These are phyloP conservation scores for Penicillium silybi DNA, from an alignment of 495 filamentous ascomycete species.

Conservation along the genomic window DNA sequence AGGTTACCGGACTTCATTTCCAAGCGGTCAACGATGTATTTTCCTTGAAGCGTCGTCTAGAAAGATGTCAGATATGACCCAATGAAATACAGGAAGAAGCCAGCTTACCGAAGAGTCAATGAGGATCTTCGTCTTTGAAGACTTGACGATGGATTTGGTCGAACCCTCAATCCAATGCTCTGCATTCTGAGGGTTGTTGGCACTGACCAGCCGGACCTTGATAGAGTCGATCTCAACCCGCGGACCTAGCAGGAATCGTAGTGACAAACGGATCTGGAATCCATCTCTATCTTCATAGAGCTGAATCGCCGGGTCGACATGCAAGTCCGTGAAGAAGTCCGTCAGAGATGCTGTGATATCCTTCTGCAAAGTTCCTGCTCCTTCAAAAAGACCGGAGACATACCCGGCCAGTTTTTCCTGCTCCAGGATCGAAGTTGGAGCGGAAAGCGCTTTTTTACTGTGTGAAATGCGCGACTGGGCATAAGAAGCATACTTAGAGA, in stretches of 20 bases:
- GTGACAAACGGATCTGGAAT: conserved; percentile 65
- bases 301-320: conserved; percentile 63
- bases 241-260: conserved; percentile 71
- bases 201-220: conserved; percentile 58
- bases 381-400: conserved; percentile 60
- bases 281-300: conserved; percentile 73
- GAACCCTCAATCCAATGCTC: conserved; percentile 43
- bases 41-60: conserved; percentile 64
- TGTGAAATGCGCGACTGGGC: conserved; percentile 31
- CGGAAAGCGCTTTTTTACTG: conserved; percentile 32
- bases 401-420: conserved; percentile 58
- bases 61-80: conserved; percentile 20
- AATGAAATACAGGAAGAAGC: background rate
- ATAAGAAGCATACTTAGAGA: conserved; percentile 63
- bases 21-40: conserved; percentile 72
- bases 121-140: conserved; percentile 34
- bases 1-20: conserved; percentile 66
- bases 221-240: conserved; percentile 63
- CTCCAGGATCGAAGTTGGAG: conserved; percentile 36
- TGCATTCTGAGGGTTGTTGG: conserved; percentile 27
- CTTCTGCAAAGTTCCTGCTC: conserved; percentile 59
- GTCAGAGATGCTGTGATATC: conserved; percentile 64
- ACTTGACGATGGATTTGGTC: conserved; percentile 32
- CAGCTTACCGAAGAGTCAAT: conserved; percentile 38
- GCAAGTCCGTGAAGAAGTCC: conserved; percentile 68